Base-by-base conservation (phyloP, 2,329 filamentous ascomycete genomes). In the Sclerotinia spermophila region DNA sequence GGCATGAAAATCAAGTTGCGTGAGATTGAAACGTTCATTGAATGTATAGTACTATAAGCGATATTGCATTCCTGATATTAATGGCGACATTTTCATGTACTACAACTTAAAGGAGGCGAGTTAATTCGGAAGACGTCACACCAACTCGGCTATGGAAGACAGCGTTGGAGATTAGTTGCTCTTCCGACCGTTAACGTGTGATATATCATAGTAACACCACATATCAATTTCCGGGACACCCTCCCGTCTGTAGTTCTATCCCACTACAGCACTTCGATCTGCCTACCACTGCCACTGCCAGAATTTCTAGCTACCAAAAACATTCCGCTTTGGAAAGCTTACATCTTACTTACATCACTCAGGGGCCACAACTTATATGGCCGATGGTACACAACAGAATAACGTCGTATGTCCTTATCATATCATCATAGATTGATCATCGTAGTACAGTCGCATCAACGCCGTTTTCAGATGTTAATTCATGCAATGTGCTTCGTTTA, bases 291-390 rank as follows among this genome's bases (percentile, higher is more conserved):
- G 24, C 27, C 38, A 62, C 30, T n/a, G 5, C n/a, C 30, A 38
- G 33, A 7, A 51, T 38, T 38, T 65, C 30, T 27, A 11, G 10
- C 35, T 30, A 30, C 48, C 38, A 69, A n/a, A 10, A 64, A 55
- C 35, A 64, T 40, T 64, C 67, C 45, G n/a, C 56, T 64, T 64
- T 69, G 11, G 67, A 64, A 55, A 30, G 42, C 56, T 64, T 69
- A 55, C 58, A 64, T 44, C 27, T 64, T n/a, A 40, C 35, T 38
- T 51, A 58, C 53, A 61, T 53, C 35, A 27, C 64, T 35, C 27
- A 56, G 48, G 38, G 6, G 35, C 27, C 48, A 67, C 65, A 44
- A n/a, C 51, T 44, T 44, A 35, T 56, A 24, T 66, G n/a, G 48
- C 45, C 45, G n/a, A 27, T 24, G 33, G 19, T 60, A 48, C 53